These are phyloP conservation scores for Allium sativum DNA, from an alignment of 106 monocot genomes.

Conservation along the genomic window DNA sequence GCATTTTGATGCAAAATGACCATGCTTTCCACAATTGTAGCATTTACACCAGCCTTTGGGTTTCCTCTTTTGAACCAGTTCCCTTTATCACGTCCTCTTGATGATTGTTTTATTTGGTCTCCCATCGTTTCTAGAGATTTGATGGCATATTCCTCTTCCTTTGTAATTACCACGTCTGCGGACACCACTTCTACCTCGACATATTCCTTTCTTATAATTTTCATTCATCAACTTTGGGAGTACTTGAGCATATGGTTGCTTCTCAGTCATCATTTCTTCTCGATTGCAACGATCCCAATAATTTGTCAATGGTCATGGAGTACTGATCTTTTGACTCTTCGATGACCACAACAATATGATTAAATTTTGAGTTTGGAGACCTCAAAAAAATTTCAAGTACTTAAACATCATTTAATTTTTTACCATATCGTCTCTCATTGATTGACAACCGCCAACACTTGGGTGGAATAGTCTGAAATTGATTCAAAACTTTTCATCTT, in stretches of 20 bases:
- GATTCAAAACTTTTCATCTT: background rate
- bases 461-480: slow-evolving; percentile 2
- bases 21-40: no score
- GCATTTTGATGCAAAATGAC: no score
- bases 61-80: background rate
- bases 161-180: no score
- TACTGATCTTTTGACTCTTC: slow-evolving; percentile 8
- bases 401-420: background rate
- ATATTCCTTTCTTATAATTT: background rate
- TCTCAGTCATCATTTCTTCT: background rate
- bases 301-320: background rate
- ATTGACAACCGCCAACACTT: background rate
- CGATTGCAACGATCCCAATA: slow-evolving; percentile 1
- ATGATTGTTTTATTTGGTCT: background rate
- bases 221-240: background rate
- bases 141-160: no score
- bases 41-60: no score
- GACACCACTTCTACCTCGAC: background rate
- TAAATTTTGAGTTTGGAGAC: background rate
- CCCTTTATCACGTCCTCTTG: no score
- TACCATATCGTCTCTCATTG: slow-evolving; percentile 5
- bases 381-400: background rate
- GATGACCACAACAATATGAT: background rate
- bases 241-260: background rate
- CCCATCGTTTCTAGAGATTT: no score